Evolutionary conservation across 2,329 filamentous ascomycete genomes (phyloP).

Genomic region (Stagonosporopsis chrysanthemi): DNA sequence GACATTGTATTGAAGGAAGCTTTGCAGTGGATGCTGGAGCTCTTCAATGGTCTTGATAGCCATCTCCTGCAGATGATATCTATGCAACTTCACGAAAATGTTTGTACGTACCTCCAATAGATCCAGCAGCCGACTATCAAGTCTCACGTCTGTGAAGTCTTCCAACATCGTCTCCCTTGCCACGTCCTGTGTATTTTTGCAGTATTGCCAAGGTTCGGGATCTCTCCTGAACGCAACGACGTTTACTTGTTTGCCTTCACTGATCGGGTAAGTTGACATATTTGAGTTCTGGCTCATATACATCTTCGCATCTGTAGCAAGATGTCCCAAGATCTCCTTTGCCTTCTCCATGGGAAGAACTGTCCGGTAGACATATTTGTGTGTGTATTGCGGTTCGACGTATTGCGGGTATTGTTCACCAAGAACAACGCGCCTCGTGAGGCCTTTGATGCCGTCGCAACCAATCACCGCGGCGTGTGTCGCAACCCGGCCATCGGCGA

Average conservation of each 20-base stretch:
- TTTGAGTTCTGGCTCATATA: conserved; percentile 29
- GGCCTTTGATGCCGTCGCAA: conserved; percentile 56
- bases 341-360: conserved; percentile 49
- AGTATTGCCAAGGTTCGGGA: conserved; percentile 18
- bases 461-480: conserved; percentile 53
- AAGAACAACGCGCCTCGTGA: conserved; percentile 28
- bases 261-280: conserved; percentile 32
- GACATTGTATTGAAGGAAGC: neutral
- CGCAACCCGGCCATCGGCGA: conserved; percentile 48
- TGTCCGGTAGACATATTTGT: conserved; percentile 37
- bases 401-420: conserved; percentile 20
- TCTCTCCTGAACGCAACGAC: conserved; percentile 35
- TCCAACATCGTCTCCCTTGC: conserved; percentile 26
- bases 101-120: conserved; percentile 14
- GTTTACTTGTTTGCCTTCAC: conserved; percentile 26
- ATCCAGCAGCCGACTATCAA: conserved; percentile 22
- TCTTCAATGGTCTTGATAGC: too few species aligned
- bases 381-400: conserved; percentile 34
- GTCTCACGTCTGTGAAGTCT: conserved; percentile 22
- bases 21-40: too few species aligned
- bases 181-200: conserved; percentile 23
- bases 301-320: conserved; percentile 40
- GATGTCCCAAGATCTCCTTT: conserved; percentile 43
- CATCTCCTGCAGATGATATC: neutral
- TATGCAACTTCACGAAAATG: neutral